A percentile compares a stretch with the other conserved stretches of the same genome.
Evolutionary conservation across 2,329 filamentous ascomycete species (phyloP).

Genomic region (Fonsecaea monophora): DNA sequence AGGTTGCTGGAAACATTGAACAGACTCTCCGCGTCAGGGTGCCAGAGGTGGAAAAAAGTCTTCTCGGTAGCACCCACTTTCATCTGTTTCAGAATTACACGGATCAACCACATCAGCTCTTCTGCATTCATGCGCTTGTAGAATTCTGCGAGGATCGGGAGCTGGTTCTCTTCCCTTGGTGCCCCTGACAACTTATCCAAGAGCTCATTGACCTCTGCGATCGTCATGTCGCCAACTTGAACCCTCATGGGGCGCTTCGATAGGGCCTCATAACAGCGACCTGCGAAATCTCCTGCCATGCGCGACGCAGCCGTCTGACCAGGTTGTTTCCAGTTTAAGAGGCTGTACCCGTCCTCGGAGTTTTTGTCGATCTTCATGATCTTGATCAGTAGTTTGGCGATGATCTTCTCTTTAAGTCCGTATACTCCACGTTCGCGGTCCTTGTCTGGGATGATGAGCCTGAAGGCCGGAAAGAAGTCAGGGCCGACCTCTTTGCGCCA

Average conservation of each 20-base stretch:
- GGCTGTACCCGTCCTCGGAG: constrained; percentile 83
- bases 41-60: constrained; percentile 84
- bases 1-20: constrained; percentile 93
- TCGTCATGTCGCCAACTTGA: constrained; percentile 76
- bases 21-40: constrained; percentile 75
- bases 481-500: constrained; percentile 89
- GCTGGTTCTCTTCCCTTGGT: constrained; percentile 80
- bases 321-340: constrained; percentile 92
- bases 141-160: constrained; percentile 80
- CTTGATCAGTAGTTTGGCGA: constrained; percentile 89
- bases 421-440: constrained; percentile 93
- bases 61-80: constrained; percentile 81
- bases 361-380: constrained; percentile 90
- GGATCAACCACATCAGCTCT: constrained; percentile 91
- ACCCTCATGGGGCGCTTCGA: constrained; percentile 80
- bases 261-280: constrained; percentile 84
- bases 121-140: constrained; percentile 92
- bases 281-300: constrained; percentile 89
- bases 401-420: constrained; percentile 88
- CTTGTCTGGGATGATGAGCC: constrained; percentile 89
- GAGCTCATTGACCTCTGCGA: constrained; percentile 86
- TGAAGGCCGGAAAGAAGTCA: constrained; percentile 91
- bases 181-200: constrained; percentile 79
- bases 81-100: constrained; percentile 86
- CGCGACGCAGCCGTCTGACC: constrained; percentile 68